Percentiles rank a stretch among this genome's conserved stretches.
Evolutionary conservation across 306 rosid species (phyloP).

Genomic region (Cicer pinnatifidum): DNA sequence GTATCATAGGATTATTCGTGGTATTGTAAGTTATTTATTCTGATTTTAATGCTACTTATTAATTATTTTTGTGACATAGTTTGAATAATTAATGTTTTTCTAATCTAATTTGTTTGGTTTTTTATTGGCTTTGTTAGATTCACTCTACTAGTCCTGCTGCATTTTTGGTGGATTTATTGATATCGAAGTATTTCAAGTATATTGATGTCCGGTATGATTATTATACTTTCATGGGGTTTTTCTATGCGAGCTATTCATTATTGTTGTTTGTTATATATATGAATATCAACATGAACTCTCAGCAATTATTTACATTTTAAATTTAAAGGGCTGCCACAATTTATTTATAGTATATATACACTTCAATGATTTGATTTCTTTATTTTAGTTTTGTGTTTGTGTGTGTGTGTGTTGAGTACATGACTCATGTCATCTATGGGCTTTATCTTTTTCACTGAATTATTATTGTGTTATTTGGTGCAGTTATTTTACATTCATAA

Average conservation of each 20-base stretch:
- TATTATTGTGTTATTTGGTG: slow-evolving; percentile 38
- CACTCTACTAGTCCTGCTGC: slow-evolving; percentile 43
- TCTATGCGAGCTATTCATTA: not conserved
- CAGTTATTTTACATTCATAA: slow-evolving; percentile 87
- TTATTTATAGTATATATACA: not conserved
- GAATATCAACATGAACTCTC: too few species aligned
- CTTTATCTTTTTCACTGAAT: slow-evolving; percentile 33
- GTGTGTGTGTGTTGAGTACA: not conserved
- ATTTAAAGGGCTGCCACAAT: too few species aligned
- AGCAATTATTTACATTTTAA: too few species aligned
- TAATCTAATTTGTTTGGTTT: slow-evolving; percentile 16
- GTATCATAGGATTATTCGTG: slow-evolving; percentile 65
- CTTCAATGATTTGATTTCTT: not conserved
- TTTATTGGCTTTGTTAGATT: slow-evolving; percentile 52
- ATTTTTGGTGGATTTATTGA: slow-evolving; percentile 64
- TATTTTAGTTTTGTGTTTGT: not conserved
- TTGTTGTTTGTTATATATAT: not conserved
- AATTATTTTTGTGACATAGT: not conserved
- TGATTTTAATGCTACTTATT: not conserved
- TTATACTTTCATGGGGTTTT: slow-evolving; percentile 30
- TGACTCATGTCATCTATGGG: slow-evolving; percentile 3
- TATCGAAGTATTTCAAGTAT: slow-evolving; percentile 72
- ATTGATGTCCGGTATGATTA: slow-evolving; percentile 76
- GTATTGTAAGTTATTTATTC: slow-evolving; percentile 60
- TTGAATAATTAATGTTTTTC: not conserved